Percentiles rank a stretch among this genome's conserved stretches.
Evolutionary conservation across 805 yeast genomes (phyloP).

Genomic region (Sugiyamaella floridensis): DNA sequence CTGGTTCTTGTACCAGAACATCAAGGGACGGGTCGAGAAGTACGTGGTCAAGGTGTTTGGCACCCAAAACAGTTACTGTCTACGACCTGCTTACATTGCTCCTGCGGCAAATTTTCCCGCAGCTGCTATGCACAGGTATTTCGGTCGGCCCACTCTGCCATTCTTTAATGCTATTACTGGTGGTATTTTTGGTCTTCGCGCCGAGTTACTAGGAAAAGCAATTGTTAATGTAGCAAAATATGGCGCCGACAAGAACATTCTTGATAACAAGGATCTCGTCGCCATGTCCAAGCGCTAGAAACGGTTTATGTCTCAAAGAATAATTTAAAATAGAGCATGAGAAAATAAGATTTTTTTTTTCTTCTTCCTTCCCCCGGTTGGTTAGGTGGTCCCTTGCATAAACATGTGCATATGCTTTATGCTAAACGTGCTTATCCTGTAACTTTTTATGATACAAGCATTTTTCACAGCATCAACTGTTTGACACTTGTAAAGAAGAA

Average conservation of each 20-base stretch:
- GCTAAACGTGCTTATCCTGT: too few species aligned
- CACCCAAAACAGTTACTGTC: not conserved
- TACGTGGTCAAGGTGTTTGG: not conserved
- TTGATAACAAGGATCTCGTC: constrained; percentile 4
- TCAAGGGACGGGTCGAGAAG: constrained; percentile 8
- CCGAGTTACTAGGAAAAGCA: constrained; percentile 4
- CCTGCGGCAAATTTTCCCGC: constrained; percentile 2
- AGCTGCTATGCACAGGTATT: not conserved
- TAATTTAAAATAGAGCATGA: too few species aligned
- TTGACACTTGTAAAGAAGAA: too few species aligned
- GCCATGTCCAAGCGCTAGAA: not conserved
- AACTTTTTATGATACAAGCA: too few species aligned
- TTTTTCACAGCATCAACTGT: too few species aligned
- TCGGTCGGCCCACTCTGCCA: not conserved
- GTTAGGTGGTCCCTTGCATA: too few species aligned
- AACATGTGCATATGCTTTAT: too few species aligned
- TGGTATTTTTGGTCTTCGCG: not conserved
- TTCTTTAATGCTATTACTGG: not conserved
- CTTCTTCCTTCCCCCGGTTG: too few species aligned
- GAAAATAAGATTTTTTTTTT: too few species aligned
- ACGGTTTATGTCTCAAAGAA: too few species aligned
- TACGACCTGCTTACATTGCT: constrained; percentile 9
- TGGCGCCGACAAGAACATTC: not conserved
- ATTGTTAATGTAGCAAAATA: constrained; percentile 5
- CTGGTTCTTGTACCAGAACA: constrained; percentile 1